Evolutionary conservation across 495 filamentous ascomycete genomes (phyloP).

Genomic region (Aspergillus avenaceus): DNA sequence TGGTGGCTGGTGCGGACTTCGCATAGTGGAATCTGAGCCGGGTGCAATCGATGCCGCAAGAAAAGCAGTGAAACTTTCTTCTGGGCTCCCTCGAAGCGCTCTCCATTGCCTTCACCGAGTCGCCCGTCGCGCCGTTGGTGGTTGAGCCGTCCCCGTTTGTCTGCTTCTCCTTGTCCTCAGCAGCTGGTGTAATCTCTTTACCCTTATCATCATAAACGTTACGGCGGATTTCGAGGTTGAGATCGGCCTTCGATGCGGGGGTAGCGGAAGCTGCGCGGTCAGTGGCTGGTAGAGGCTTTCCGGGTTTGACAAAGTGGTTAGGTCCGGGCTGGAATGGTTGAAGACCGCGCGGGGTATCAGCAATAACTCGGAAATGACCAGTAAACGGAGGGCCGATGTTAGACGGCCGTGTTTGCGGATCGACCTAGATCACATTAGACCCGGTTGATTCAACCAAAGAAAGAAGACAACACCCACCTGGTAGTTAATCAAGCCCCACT

Average conservation of each 20-base stretch:
- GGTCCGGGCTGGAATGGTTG: constrained; percentile 91
- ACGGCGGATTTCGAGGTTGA: constrained; percentile 85
- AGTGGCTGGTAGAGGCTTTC: constrained; percentile 65
- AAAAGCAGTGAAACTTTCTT: constrained; percentile 77
- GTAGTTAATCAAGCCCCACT: constrained; percentile 98
- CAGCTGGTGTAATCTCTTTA: constrained; percentile 66
- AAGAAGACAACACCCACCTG: constrained; percentile 54
- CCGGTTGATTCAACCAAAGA: no score
- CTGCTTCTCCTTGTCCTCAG: constrained; percentile 58
- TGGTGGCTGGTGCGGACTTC: constrained; percentile 52
- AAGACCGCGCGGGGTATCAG: constrained; percentile 90
- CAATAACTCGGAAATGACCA: constrained; percentile 91
- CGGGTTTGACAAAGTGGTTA: constrained; percentile 65
- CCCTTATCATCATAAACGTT: constrained; percentile 94
- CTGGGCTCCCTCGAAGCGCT: constrained; percentile 54
- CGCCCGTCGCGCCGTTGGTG: constrained; percentile 52
- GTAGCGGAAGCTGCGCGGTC: constrained; percentile 70
- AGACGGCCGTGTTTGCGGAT: constrained; percentile 89
- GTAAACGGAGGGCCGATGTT: constrained; percentile 96
- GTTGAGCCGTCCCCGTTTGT: constrained; percentile 69
- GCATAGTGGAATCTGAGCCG: constrained; percentile 84
- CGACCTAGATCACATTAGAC: constrained; percentile 59
- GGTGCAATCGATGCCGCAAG: constrained; percentile 91
- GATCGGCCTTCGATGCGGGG: constrained; percentile 68
- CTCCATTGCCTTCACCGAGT: constrained; percentile 56